A percentile compares a stretch with the other conserved stretches of the same genome.
These are phyloP conservation scores for Cynara cardunculus DNA, from an alignment of 129 eudicot genomes.

Conservation along the genomic window DNA sequence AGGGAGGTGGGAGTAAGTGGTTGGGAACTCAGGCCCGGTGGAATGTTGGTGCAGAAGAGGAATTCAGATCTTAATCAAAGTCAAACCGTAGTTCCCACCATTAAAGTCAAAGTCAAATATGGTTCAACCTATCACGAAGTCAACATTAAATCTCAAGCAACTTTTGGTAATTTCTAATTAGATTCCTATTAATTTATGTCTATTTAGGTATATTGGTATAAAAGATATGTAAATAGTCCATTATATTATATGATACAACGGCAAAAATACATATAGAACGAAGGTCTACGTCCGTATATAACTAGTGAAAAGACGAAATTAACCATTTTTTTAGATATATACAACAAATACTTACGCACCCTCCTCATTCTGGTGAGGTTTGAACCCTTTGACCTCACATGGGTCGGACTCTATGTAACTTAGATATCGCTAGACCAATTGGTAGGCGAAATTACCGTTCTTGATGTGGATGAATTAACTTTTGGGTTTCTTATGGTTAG, in stretches of 20 bases:
- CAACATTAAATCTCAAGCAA: constrained; percentile 67
- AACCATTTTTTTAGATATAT: background rate
- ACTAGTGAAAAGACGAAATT: background rate
- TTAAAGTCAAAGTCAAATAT: constrained; percentile 74
- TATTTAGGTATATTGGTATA: background rate
- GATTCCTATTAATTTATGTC: background rate
- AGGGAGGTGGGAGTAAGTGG: constrained; percentile 33
- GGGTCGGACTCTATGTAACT: too few species aligned
- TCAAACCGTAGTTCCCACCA: constrained; percentile 41
- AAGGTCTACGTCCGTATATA: background rate
- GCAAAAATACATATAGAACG: background rate
- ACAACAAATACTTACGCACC: background rate
- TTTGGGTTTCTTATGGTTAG: background rate
- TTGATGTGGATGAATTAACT: background rate
- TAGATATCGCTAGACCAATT: too few species aligned
- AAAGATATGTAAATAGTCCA: background rate
- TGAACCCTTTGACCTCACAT: too few species aligned
- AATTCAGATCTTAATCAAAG: constrained; percentile 56
- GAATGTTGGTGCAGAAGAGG: constrained; percentile 92
- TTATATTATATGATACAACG: background rate
- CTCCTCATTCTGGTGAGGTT: background rate
- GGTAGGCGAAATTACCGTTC: background rate
- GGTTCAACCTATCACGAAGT: constrained; percentile 67
- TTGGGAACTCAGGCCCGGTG: constrained; percentile 86
- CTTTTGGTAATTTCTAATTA: constrained; percentile 56